These are phyloP conservation scores for Nannizzia gypsea DNA, from an alignment of 2,329 filamentous ascomycete genomes.

Conservation along the genomic window DNA sequence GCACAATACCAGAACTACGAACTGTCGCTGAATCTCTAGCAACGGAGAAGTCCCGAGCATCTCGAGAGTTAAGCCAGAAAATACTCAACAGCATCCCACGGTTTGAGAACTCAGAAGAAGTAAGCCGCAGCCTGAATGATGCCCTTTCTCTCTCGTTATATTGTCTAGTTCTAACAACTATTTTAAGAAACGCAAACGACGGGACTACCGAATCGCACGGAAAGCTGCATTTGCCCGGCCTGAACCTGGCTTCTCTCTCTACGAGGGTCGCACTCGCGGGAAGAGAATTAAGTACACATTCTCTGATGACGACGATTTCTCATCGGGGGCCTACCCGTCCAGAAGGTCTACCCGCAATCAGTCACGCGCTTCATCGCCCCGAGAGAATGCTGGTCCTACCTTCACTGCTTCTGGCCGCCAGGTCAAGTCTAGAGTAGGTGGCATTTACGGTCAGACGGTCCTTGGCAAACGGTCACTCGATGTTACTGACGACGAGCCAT, in stretches of 20 bases:
- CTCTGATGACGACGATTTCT: conserved; percentile 70
- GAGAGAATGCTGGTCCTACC: conserved; percentile 52
- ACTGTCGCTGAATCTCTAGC: conserved; percentile 64
- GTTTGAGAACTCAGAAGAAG: conserved; percentile 88
- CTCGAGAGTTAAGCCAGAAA: conserved; percentile 63
- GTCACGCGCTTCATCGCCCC: conserved; percentile 60
- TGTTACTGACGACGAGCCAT: conserved; percentile 34
- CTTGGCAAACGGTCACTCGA: conserved; percentile 43
- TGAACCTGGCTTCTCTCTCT: conserved; percentile 80
- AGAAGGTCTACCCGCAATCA: conserved; percentile 51
- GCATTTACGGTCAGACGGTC: conserved; percentile 44
- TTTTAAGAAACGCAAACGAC: conserved; percentile 73
- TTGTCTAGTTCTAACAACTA: not conserved
- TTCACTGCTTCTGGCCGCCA: conserved; percentile 81
- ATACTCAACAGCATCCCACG: conserved; percentile 71
- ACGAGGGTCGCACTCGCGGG: conserved; percentile 89
- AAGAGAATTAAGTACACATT: conserved; percentile 96
- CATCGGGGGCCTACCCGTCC: conserved; percentile 52
- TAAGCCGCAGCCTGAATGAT: conserved; percentile 31
- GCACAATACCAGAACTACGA: conserved; percentile 75
- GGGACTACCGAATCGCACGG: conserved; percentile 77
- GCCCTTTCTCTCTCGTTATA: not conserved
- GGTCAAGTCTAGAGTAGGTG: conserved; percentile 46
- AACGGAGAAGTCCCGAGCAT: conserved; percentile 68
- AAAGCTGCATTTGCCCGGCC: conserved; percentile 80